Evolutionary conservation across 2,329 filamentous ascomycete genomes (phyloP).

Genomic region (Fusarium penzigii): DNA sequence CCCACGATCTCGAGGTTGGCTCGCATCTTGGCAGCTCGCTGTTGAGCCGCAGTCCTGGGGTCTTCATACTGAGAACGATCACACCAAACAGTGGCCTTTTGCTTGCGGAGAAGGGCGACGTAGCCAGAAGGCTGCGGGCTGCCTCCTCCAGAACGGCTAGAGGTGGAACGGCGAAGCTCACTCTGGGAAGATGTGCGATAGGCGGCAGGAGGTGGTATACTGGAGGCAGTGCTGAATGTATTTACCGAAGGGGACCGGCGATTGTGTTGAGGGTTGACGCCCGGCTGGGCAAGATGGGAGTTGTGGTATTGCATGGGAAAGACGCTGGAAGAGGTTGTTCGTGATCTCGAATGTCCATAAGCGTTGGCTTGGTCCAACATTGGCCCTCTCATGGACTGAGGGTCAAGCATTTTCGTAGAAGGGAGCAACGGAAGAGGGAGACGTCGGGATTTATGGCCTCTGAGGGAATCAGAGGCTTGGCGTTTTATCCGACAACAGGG

Average conservation of each 20-base stretch:
- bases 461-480: conserved; percentile 21
- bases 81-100: conserved; percentile 98
- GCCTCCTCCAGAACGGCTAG: conserved; percentile 68
- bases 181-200: conserved; percentile 56
- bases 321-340: conserved; percentile 58
- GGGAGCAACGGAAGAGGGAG: conserved; percentile 15
- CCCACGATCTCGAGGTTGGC: conserved; percentile 83
- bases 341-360: conserved; percentile 56
- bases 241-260: conserved; percentile 66
- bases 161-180: conserved; percentile 75
- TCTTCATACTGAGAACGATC: conserved; percentile 93
- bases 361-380: conserved; percentile 35
- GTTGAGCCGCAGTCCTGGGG: conserved; percentile 77
- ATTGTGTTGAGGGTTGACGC: conserved; percentile 39
- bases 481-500: conserved; percentile 23
- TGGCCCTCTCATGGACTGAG: conserved; percentile 33
- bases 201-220: conserved; percentile 59
- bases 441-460: conserved; percentile 23
- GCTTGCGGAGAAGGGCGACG: conserved; percentile 91
- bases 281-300: conserved; percentile 35
- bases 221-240: conserved; percentile 71
- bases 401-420: conserved; percentile 32
- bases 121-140: conserved; percentile 70
- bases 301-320: conserved; percentile 43
- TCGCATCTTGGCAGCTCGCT: conserved; percentile 82